These are phyloP conservation scores for Stenocarpella maydis DNA, from an alignment of 2,329 filamentous ascomycete species.

Conservation along the genomic window DNA sequence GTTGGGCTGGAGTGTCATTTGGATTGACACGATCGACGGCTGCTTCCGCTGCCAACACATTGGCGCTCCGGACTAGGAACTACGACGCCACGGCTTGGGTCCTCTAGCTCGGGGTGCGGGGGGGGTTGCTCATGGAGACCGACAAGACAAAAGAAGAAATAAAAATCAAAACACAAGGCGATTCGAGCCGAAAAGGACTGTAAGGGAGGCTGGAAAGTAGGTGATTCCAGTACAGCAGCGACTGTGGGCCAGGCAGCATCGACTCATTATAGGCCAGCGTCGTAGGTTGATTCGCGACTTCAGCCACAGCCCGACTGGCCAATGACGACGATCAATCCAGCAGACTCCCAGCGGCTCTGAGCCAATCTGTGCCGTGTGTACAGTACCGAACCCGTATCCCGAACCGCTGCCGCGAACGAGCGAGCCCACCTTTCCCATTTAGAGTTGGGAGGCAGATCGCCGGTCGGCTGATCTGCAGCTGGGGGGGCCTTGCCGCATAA, in stretches of 20 bases:
- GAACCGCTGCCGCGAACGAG: slow-evolving; percentile 29
- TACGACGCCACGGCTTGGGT: slow-evolving; percentile 9
- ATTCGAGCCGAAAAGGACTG: neutral
- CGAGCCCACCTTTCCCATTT: slow-evolving; percentile 33
- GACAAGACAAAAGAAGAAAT: neutral
- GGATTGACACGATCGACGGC: slow-evolving; percentile 22
- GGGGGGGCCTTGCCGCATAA: slow-evolving; percentile 30
- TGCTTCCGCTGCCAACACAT: slow-evolving; percentile 20
- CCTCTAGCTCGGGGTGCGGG: neutral
- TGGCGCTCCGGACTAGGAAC: slow-evolving; percentile 11
- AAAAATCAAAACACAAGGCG: neutral
- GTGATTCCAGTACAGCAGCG: neutral
- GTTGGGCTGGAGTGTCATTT: slow-evolving; percentile 6
- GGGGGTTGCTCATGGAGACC: neutral
- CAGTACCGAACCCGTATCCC: slow-evolving; percentile 17
- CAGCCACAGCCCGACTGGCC: slow-evolving; percentile 5
- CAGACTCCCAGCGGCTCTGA: slow-evolving; percentile 12
- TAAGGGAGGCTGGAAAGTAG: slow-evolving; percentile 1
- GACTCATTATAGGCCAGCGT: neutral
- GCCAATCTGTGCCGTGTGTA: slow-evolving; percentile 24
- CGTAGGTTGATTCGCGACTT: slow-evolving; percentile 12
- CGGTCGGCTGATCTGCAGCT: slow-evolving; percentile 37
- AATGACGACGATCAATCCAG: slow-evolving; percentile 8
- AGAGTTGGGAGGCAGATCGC: slow-evolving; percentile 35
- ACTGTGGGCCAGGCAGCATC: slow-evolving; percentile 11